Base-by-base conservation (phyloP, 2,329 filamentous ascomycete species). In the Aspergillus thermomutatus region DNA sequence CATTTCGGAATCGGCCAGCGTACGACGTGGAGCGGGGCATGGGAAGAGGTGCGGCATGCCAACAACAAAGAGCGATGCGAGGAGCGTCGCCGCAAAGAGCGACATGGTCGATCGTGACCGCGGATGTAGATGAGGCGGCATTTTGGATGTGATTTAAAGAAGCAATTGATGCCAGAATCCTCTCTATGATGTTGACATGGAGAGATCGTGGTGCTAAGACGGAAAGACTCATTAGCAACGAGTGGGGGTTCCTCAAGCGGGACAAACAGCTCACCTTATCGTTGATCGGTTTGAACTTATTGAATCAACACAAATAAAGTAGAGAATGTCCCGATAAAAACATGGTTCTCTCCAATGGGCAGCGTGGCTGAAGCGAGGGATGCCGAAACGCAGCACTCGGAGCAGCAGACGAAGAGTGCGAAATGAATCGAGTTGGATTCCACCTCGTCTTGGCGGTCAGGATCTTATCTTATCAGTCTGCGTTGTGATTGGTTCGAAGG, bases 81-180 rank as follows among this genome's bases (percentile, higher is more conserved):
- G 82, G 54, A 97, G 84, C 1, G 93, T 97, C n/a, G 89, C 91
- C 51, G 91, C 92, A 79, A 99, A 99, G 59, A 99, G 87, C 48
- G 92, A 94, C 55, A 90, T 92, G 66, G 94, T 99, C 79, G 91
- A 90, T 68, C 91, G 88, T 65, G 93, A 97, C 75, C 92, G 88
- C 34, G 94, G 94, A 75, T 99, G 94, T 45, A 99, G 87, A 77
- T 93, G 80, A 43, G 86, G 90, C 68, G 91, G 87, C 90, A 94
- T 94, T 72, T 70, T 77, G 66, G 63, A 60, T 58, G 25, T 49
- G 52, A 21, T 25, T 43, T 49, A 23, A 43, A 40, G 47, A 55
- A 27, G 26, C 27, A 50, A 23, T 57, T 31, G 49, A 47, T 49
- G 21, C 23, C 40, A 50, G 27, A 56, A 21, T 25, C 7, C 49